Percentiles rank a stretch among this genome's conserved stretches.
phyloP scores from a whole-genome alignment of 495 filamentous ascomycete species.

The Penicillium odoratum region DNA sequence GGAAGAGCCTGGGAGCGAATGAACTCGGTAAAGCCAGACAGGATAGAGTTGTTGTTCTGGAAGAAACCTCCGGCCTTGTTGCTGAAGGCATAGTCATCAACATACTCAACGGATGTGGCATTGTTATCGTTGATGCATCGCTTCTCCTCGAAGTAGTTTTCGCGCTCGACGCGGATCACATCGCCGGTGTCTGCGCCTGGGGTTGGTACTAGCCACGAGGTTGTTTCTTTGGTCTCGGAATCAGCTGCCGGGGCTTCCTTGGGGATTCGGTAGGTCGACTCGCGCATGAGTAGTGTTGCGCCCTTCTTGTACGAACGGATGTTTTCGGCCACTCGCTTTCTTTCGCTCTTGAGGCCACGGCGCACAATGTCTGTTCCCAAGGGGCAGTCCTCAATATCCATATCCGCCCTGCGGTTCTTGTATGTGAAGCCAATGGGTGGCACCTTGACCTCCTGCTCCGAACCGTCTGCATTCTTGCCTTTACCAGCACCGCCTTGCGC shows the following conservation, averaged over 20 bases:
- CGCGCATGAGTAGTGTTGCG: constrained; percentile 85
- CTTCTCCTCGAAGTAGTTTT: constrained; percentile 69
- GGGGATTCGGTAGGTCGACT: constrained; percentile 71
- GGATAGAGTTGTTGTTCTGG: constrained; percentile 99
- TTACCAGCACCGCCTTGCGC: constrained; percentile 50
- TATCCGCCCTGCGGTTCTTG: constrained; percentile 67
- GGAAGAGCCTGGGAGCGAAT: constrained; percentile 77
- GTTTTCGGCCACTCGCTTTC: constrained; percentile 67
- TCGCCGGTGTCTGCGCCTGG: constrained; percentile 35
- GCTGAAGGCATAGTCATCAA: constrained; percentile 80
- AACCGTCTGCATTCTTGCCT: constrained; percentile 33
- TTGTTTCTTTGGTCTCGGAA: constrained; percentile 15
- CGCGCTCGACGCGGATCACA: constrained; percentile 34
- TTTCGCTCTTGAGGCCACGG: constrained; percentile 70
- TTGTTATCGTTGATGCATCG: constrained; percentile 84
- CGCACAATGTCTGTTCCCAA: constrained; percentile 86
- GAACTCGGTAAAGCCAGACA: constrained; percentile 85
- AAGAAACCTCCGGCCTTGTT: constrained; percentile 95
- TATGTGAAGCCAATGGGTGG: constrained; percentile 90
- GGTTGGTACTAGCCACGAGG: constrained; percentile 13
- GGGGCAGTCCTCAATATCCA: constrained; percentile 97
- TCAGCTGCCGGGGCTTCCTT: constrained; percentile 39
- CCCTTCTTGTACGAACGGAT: constrained; percentile 72
- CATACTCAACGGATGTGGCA: constrained; percentile 76
- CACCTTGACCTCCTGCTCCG: constrained; percentile 45